Percentiles rank a stretch among this genome's conserved stretches.
Evolutionary conservation across 2,329 filamentous ascomycete genomes (phyloP).

Genomic region (Venturia pyrina): DNA sequence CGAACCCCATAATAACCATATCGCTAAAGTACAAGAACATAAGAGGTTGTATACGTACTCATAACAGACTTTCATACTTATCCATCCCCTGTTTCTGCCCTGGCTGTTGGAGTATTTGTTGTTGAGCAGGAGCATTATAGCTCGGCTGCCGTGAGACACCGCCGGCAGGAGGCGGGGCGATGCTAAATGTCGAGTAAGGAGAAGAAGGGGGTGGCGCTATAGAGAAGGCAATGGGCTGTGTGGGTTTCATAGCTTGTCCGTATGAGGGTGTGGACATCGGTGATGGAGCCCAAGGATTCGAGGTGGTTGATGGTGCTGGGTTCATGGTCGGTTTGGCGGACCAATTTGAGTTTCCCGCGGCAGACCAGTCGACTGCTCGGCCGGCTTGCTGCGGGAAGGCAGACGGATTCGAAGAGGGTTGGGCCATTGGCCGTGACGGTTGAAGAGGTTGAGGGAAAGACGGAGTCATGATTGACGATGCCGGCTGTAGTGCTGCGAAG

Average conservation of each 20-base stretch:
- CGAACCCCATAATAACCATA: not conserved
- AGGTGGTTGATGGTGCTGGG: not conserved
- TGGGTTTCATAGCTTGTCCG: not conserved
- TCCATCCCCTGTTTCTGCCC: slow-evolving; percentile 46
- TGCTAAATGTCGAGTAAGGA: slow-evolving; percentile 27
- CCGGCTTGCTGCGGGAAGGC: not conserved
- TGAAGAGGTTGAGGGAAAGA: slow-evolving; percentile 29
- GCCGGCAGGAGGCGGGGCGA: slow-evolving; percentile 26
- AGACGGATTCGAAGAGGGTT: not conserved
- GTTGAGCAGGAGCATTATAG: slow-evolving; percentile 20
- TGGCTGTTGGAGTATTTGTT: slow-evolving; percentile 22
- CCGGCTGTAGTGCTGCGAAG: slow-evolving; percentile 38
- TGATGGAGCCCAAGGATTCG: not conserved
- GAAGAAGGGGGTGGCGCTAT: slow-evolving; percentile 40
- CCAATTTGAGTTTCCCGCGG: slow-evolving; percentile 5
- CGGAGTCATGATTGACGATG: slow-evolving; percentile 20
- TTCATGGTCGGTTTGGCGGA: not conserved
- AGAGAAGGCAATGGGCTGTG: not conserved
- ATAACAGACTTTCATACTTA: slow-evolving; percentile 56
- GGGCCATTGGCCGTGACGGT: slow-evolving; percentile 17
- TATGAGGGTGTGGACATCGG: not conserved
- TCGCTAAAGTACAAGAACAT: not conserved
- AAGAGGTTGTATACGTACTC: not conserved
- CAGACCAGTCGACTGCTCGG: slow-evolving; percentile 5
- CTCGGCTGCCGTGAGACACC: slow-evolving; percentile 19